Conservation (phyloP, 2,329 filamentous ascomycete species). For the Coniochaeta hoffmannii region DNA sequence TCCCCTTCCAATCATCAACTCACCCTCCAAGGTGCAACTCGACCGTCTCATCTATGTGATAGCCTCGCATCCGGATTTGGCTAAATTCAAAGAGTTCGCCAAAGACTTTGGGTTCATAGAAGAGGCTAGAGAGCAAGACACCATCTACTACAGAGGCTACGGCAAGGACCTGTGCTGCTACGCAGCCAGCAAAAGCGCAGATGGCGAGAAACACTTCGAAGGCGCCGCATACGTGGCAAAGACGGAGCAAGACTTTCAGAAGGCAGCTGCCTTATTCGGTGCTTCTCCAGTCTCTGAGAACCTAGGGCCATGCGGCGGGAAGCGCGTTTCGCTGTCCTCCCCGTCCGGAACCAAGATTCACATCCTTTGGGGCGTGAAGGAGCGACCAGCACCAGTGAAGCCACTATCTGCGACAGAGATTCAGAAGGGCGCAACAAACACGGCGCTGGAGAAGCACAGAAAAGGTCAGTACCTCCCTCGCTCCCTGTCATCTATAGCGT, state of each 20-base stretch:
- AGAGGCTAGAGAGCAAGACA: constrained; percentile 15
- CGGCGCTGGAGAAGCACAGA: constrained; percentile 1
- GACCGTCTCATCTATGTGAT: constrained; percentile 10
- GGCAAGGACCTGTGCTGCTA: constrained; percentile 42
- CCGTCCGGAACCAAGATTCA: constrained; percentile 3
- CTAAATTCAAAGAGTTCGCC: constrained; percentile 16
- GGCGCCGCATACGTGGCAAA: constrained; percentile 23
- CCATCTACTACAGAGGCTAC: constrained; percentile 42
- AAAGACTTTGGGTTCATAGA: constrained; percentile 20
- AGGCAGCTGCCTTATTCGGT: constrained; percentile 28
- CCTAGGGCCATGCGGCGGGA: background rate
- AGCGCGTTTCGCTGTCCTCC: background rate
- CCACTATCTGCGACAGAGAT: background rate
- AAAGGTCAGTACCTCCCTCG: constrained; percentile 1
- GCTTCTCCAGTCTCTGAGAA: constrained; percentile 1
- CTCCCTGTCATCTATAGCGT: too few relatives aligned
- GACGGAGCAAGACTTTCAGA: constrained; percentile 27
- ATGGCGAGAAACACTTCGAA: constrained; percentile 14
- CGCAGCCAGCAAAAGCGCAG: constrained; percentile 24
- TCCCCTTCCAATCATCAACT: constrained; percentile 7
- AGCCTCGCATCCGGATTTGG: constrained; percentile 19
- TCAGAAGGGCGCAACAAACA: constrained; percentile 2
- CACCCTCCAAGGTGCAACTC: constrained; percentile 14
- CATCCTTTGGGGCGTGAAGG: constrained; percentile 3
- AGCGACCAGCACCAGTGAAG: background rate